A percentile compares a stretch with the other conserved stretches of the same genome.
phyloP scores from a whole-genome alignment of 768 basidiomycete genomes.

The Scleroderma bovista region DNA sequence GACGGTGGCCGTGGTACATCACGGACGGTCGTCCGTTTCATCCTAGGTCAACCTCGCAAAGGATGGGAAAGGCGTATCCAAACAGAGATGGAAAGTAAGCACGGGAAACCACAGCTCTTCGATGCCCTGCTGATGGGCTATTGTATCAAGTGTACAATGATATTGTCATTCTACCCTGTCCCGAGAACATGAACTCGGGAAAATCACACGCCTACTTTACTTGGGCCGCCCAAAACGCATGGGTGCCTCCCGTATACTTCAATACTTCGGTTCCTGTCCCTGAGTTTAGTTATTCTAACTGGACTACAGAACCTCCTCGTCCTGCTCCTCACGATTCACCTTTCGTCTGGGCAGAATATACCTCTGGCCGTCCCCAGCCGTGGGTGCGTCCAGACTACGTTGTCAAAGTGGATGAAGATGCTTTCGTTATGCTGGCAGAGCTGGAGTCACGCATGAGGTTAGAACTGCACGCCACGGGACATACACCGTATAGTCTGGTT shows the following conservation, averaged over 20 bases:
- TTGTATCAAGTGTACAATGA: conserved; percentile 69
- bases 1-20: conserved; percentile 74
- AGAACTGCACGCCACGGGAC: conserved; percentile 50
- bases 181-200: conserved; percentile 95
- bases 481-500: conserved; percentile 18
- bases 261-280: conserved; percentile 39
- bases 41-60: conserved; percentile 78
- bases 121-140: conserved; percentile 6
- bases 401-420: conserved; percentile 92
- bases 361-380: conserved; percentile 37
- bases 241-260: conserved; percentile 76
- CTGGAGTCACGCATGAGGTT: conserved; percentile 84
- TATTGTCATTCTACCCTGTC: conserved; percentile 73
- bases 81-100: conserved; percentile 88
- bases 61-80: conserved; percentile 75
- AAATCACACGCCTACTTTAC: conserved; percentile 90
- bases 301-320: conserved; percentile 47
- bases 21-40: conserved; percentile 81
- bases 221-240: conserved; percentile 88
- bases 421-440: conserved; percentile 92
- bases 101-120: not conserved
- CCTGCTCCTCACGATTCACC: conserved; percentile 73
- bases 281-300: conserved; percentile 61
- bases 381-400: conserved; percentile 92
- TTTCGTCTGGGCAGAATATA: conserved; percentile 47